Base-by-base conservation (phyloP, 139 green algal genomes). In the Closterium sp. region DNA sequence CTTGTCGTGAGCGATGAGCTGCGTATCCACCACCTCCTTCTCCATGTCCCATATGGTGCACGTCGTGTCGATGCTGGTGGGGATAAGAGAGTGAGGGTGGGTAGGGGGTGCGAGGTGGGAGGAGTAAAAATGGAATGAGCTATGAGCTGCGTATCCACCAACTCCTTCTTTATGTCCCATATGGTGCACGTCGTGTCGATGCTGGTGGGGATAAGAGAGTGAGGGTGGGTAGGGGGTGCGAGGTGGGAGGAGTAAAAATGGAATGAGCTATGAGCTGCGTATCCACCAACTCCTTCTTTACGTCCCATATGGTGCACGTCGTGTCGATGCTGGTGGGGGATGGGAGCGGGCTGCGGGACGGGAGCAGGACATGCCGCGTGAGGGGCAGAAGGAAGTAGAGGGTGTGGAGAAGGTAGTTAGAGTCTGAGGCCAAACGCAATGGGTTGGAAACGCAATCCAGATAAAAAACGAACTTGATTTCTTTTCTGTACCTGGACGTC, bases 1-100 rank as follows among this genome's bases (percentile, higher is more conserved):
- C 90, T 96, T 97, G 95, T 99, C 97, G 93, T 99, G 98, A 9
- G 97, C 98, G 73, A 98, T 98, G 21, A 99, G 95, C 95, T 99
- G 97, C 31, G 96, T 98, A 93, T 99, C 97, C 86, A 99, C 97
- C 88, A 91, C 38, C 89, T 95, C 89, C 30, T 95, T 94, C 96
- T 99, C 98, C 22, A 99, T 97, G 88, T 99, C 97, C 98, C 98
- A 99, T 42, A 99, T 98, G 2, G 97, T 99, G 96, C 97, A 98
- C 9, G 97, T 99, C 28, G 97, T 99, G 96, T 99, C 98, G 31
- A 99, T 99, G 93, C 95, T 94, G 90, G n/a, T n/a, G n/a, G n/a
- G n/a, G n/a, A n/a, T n/a, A n/a, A n/a, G n/a, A n/a, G n/a, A n/a
- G n/a, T n/a, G n/a, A n/a, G n/a, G n/a, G n/a, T n/a, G n/a, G n/a